Percentiles rank a stretch among this genome's conserved stretches.
Conservation (phyloP, 371 early-diverging fungal genomes). For the Quaeritorhiza haematococci region DNA sequence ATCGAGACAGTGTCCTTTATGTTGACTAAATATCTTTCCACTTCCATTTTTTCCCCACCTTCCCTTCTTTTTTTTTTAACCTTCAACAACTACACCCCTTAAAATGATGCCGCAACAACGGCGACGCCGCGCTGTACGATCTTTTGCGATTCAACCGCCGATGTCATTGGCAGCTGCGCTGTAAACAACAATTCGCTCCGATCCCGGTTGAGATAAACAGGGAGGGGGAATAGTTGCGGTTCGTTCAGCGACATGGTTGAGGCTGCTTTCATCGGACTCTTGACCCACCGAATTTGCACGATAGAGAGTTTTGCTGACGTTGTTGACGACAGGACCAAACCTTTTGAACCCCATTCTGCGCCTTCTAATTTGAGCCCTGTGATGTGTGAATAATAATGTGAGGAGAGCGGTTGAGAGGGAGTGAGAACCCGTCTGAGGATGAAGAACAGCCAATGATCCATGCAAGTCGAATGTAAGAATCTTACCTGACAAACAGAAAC, state of each 20-base stretch:
- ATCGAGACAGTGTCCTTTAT: no score
- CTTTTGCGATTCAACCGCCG: slow-evolving; percentile 6
- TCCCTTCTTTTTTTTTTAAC: no score
- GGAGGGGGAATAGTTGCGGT: slow-evolving; percentile 43
- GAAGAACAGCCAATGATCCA: background rate
- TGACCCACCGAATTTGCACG: slow-evolving; percentile 50
- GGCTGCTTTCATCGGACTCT: slow-evolving; percentile 19
- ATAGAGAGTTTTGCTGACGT: slow-evolving; percentile 37
- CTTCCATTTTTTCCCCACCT: no score
- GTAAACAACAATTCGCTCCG: slow-evolving; percentile 71
- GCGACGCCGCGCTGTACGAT: slow-evolving; percentile 77
- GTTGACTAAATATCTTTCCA: no score
- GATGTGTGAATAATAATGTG: background rate
- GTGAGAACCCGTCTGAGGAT: slow-evolving; percentile 27
- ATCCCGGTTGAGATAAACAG: slow-evolving; percentile 83
- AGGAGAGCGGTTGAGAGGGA: slow-evolving; percentile 31
- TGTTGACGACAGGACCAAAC: slow-evolving; percentile 49
- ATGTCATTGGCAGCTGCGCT: slow-evolving; percentile 37
- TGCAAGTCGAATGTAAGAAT: background rate
- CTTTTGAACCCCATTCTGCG: slow-evolving; percentile 51
- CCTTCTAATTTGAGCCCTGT: slow-evolving; percentile 65
- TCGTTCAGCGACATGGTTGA: slow-evolving; percentile 1
- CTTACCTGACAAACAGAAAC: background rate
- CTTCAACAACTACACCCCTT: no score
- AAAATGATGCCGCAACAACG: slow-evolving; percentile 32